Base-by-base conservation (phyloP, 805 yeast species). In the Candida tallmaniae region DNA sequence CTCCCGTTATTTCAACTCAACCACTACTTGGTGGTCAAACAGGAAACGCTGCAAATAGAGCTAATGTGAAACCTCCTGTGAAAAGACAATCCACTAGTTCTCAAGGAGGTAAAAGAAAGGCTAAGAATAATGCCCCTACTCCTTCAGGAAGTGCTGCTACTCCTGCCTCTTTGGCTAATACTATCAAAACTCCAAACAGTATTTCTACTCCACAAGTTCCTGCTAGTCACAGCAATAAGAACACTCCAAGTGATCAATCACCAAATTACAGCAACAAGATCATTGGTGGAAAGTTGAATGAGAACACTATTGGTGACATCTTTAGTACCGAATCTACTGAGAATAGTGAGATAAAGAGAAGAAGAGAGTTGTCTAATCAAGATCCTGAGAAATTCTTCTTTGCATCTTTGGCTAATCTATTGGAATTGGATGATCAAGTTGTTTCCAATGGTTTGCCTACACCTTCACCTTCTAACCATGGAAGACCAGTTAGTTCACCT, bases 321-420 rank as follows among this genome's bases (percentile, higher is more conserved):
- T 54, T 54, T 39, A 45, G 38, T 47, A 19, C 15, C 16, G 33
- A 31, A 25, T 16, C 25, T 9, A 44, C 44, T 12, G 51, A 57
- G 15, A 79, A 73, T 44, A 50, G 60, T 10, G 68, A 66, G 40
- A 54, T 72, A 40, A 60, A 59, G 29, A 65, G 57, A 39, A 54
- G 80, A 35, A 59, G 75, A 28, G 75, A 68, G 32, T 57, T 75
- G 27, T 68, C 71, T 2, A 51, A 51, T 32, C 39, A 52, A 15
- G 74, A 75, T 46, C 74, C 79, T 0, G 65, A 68, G 29, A 55
- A 58, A 34, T 76, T 71, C 48, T 70, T 75, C 44, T 59, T 67
- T 30, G 71, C 77, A 0, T 69, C 78, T 2, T 56, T 76, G 35
- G 67, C 76, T 6, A 74, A 75, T 48, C 54, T 71, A 23, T 56